Evolutionary conservation across 2,329 filamentous ascomycete genomes (phyloP), one percentile per base, ranked within the genome.

Genomic region (Xylariaceae sp.): DNA sequence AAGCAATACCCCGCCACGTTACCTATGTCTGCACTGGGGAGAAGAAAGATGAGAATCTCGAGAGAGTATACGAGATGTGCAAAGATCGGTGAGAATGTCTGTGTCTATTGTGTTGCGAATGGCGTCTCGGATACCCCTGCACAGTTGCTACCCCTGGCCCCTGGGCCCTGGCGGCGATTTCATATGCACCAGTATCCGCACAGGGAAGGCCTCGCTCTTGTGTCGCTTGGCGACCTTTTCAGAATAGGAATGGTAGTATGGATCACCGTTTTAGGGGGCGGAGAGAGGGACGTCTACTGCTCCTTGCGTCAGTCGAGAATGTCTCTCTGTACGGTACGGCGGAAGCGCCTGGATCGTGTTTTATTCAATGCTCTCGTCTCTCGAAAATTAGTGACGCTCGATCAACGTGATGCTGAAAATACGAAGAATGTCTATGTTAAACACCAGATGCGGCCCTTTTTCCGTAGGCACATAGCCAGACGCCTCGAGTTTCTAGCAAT

Each of bases 61-160:
- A 62, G 51, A 62, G 61, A 54, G 54, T 51, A 59, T 57, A 58
- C 59, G 57, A 51, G 50, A 57, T 56, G 55, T 53, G 56, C 59
- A 60, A 61, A 66, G 64, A 63, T 61, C 63, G 63, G 63, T 64
- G 59, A 64, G 56, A 59, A 61, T 61, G 52, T 55, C 59, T 63
- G 45, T 57, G 49, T 39, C 56, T 64, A 58, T 64, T 64, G 58
- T 70, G 70, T 71, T 69, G 69, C 71, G 68, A 66, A 62, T 68
- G 63, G 65, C 68, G 71, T 73, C 67, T 73, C 69, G 66, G 68
- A 60, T 46, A 59, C 54, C 61, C 64, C 64, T 63, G 62, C 48
- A 49, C n/a, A 31, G 40, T 28, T 34, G 22, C 47, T 49, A 48
- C 47, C 52, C 63, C 55, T 55, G 50, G 52, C 48, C 39, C 51